These are phyloP conservation scores for Taxawa tesnikishii DNA, from an alignment of 2,329 filamentous ascomycete species.

Conservation along the genomic window DNA sequence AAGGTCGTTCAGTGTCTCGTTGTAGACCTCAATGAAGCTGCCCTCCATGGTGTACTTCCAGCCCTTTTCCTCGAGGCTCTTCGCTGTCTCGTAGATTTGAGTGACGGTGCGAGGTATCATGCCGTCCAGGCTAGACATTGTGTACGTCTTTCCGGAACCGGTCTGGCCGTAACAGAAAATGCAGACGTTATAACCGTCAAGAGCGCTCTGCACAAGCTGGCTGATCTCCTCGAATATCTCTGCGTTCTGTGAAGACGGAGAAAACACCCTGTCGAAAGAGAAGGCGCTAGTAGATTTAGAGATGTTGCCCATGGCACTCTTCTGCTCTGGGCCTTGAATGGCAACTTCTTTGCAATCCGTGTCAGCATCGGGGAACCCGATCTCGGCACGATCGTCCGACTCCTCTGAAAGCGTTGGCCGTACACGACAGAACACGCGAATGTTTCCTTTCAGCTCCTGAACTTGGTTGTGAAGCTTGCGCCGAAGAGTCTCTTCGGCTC, in stretches of 20 bases:
- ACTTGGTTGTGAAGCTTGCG: conserved; percentile 95
- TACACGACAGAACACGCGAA: conserved; percentile 94
- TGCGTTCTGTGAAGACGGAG: conserved; percentile 61
- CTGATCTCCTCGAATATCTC: conserved; percentile 95
- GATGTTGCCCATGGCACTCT: conserved; percentile 64
- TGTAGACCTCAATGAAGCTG: conserved; percentile 95
- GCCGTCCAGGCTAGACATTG: conserved; percentile 82
- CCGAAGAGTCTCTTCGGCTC: conserved; percentile 81
- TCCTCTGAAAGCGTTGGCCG: conserved; percentile 58
- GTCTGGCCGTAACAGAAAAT: conserved; percentile 99
- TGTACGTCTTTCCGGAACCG: conserved; percentile 90
- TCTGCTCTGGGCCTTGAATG: conserved; percentile 71
- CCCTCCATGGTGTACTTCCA: conserved; percentile 94
- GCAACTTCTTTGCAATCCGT: conserved; percentile 82
- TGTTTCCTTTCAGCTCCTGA: conserved; percentile 95
- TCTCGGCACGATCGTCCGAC: conserved; percentile 53
- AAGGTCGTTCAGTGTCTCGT: conserved; percentile 89
- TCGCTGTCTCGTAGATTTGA: conserved; percentile 86
- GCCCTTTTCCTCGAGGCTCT: conserved; percentile 72
- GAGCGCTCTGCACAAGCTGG: conserved; percentile 86
- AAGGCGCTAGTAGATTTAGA: conserved; percentile 73
- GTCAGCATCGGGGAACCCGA: conserved; percentile 57
- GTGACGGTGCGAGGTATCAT: conserved; percentile 92
- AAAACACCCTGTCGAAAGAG: conserved; percentile 87
- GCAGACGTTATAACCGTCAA: conserved; percentile 97